Evolutionary conservation across 2,329 filamentous ascomycete species (phyloP).

Genomic region (Coniochaeta sp.): DNA sequence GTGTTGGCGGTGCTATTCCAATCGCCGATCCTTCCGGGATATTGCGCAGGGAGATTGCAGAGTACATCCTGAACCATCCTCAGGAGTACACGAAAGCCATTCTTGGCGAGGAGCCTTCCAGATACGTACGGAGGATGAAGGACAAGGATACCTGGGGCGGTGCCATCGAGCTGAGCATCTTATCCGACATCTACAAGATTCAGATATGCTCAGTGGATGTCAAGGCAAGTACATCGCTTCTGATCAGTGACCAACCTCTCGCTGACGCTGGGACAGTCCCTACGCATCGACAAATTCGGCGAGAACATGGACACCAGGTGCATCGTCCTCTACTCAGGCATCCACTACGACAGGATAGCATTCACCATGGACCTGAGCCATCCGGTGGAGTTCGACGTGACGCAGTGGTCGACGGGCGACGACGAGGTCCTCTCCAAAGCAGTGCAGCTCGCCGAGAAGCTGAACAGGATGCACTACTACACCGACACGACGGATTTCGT

Average conservation of each 20-base stretch:
- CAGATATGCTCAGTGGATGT: conserved; percentile 85
- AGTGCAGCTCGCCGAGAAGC: conserved; percentile 52
- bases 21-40: conserved; percentile 30
- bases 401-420: conserved; percentile 45
- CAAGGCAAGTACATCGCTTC: conserved; percentile 28
- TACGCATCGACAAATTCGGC: conserved; percentile 64
- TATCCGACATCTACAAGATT: conserved; percentile 76
- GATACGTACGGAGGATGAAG: conserved; percentile 78
- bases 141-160: conserved; percentile 82
- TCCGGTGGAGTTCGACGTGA: conserved; percentile 67
- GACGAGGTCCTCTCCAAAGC: conserved; percentile 67
- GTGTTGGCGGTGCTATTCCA: conserved; percentile 55
- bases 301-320: conserved; percentile 63
- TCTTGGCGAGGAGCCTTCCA: conserved; percentile 62
- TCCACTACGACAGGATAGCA: conserved; percentile 88
- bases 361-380: conserved; percentile 54
- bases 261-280: conserved; percentile 10
- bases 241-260: not conserved
- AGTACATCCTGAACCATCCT: conserved; percentile 66
- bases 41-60: conserved; percentile 68
- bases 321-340: conserved; percentile 82
- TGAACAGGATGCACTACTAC: conserved; percentile 71
- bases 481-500: conserved; percentile 79
- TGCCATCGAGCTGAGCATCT: conserved; percentile 78
- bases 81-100: conserved; percentile 69